Evolutionary conservation across 257 asterid species (phyloP), one percentile per base, ranked within the genome.

Genomic region (Solanum rostratum): DNA sequence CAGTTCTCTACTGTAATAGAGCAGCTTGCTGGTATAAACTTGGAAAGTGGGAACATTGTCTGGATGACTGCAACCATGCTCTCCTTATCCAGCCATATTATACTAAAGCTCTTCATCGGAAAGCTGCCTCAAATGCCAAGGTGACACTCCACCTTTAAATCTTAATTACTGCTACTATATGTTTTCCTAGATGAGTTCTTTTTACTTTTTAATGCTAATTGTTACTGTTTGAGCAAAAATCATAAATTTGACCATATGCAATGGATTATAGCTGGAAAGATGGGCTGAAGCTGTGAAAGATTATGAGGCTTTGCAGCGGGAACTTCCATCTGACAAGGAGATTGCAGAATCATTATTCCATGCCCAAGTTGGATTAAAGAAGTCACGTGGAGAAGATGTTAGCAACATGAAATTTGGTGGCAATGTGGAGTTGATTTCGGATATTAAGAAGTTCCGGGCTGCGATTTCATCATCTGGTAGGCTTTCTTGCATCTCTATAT

Each of bases 281-380:
- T 95, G 98, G 99, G 91, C 74, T 39, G 97, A 95, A 86, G 98
- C 99, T 60, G 93, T 97, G 84, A 92, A 88, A 85, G 99, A 97
- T 85, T 97, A 97, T 27, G 98, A 92, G 87, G 89, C 87, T 68
- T 88, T 95, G 74, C 92, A 93, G 88, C 90, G 84, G 85, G 93
- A 93, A 69, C 95, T 89, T 29, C 98, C 99, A 3, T 83, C 85
- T 66, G 93, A 95, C 89, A 87, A 86, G 6, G 98, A 92, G 70
- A 92, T 95, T 83, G 97, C 99, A 15, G 98, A 94, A 82, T 88
- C 96, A 2, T 80, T 97, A 80, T 92, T 94, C n/a, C 37, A 71
- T 43, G 55, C 78, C 8, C 79, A 22, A 69, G 79, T 5, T 69
- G 79, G 13, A 19, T 79, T 97, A 85, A 94, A 81, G 85, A 94